Conservation (phyloP, 192 early-diverging fungal species). For the Umbelopsis sp. region DNA sequence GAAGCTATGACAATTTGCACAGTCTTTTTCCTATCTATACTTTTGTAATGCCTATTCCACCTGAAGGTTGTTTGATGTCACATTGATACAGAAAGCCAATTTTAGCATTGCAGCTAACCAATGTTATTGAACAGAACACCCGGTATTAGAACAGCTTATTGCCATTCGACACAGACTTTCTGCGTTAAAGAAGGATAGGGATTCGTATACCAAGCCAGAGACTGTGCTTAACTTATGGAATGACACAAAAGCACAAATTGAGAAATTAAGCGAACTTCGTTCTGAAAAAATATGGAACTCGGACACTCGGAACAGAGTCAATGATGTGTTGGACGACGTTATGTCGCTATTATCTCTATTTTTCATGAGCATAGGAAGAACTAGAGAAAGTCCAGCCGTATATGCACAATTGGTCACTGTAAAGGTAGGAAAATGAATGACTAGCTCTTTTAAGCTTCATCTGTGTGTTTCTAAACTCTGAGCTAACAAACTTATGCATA, state of each 20-base stretch:
- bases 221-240: slow-evolving; percentile 65
- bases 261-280: slow-evolving; percentile 37
- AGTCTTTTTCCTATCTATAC: too few species aligned
- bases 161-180: slow-evolving; percentile 71
- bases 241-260: slow-evolving; percentile 57
- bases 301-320: slow-evolving; percentile 51
- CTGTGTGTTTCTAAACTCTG: not conserved
- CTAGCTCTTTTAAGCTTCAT: not conserved
- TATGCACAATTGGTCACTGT: slow-evolving; percentile 79
- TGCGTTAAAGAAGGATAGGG: slow-evolving; percentile 75
- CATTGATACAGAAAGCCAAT: not conserved
- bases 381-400: slow-evolving; percentile 74
- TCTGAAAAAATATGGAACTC: slow-evolving; percentile 25
- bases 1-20: too few species aligned
- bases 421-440: slow-evolving; percentile 48
- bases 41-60: not conserved
- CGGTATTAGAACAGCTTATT: slow-evolving; percentile 67
- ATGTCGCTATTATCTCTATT: slow-evolving; percentile 78
- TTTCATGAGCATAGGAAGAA: slow-evolving; percentile 76
- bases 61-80: not conserved
- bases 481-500: not conserved
- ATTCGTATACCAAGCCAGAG: slow-evolving; percentile 65
- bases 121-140: slow-evolving; percentile 47
- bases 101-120: not conserved
- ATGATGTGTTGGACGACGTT: slow-evolving; percentile 75